Evolutionary conservation across 345 rosid species (phyloP), one percentile per base, ranked within the genome.

Genomic region (Syzygium aqueum): DNA sequence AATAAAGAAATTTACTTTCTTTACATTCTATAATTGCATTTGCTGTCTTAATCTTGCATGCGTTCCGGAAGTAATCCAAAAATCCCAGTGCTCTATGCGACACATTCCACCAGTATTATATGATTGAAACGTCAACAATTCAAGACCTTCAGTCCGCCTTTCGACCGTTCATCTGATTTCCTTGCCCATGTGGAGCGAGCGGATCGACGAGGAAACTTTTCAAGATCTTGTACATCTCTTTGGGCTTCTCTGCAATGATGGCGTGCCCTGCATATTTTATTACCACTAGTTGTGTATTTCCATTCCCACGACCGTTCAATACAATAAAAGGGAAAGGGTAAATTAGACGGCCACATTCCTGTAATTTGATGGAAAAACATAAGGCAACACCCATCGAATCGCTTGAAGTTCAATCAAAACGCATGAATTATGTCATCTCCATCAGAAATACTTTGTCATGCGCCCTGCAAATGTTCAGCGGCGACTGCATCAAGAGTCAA

Each of bases 381-480:
- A 43, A 43, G 46, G 46, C 46, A 43, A 43, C 46, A 43, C 46
- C 46, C 46, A 43, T 43, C 46, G 46, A 6, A 43, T 43, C 7
- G 46, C 46, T 43, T 43, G 46, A 43, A 43, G 46, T 43, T 43
- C 46, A 43, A 43, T 43, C 46, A 43, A 43, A 43, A 43, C 46
- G 46, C 46, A 43, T 43, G 46, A 43, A 43, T 43, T 43, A 43
- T 43, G 46, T 43, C 46, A 43, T 43, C 17, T 94, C 97, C 87
- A 92, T 86, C 6, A 96, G 99, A 88, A 95, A 96, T 22, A 97
- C 90, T 86, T 91, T 92, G 92, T 97, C 99, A 50, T 92, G 89
- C 87, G 93, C 96, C 88, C 98, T 96, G 97, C 97, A 96, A 43
- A 97, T 91, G 77, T 95, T 86, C 61, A 92, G 91, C 46, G 95